Evolutionary conservation across 2,329 filamentous ascomycete species (phyloP), one percentile per base, ranked within the genome.

Genomic region (Colletotrichum liriopes): DNA sequence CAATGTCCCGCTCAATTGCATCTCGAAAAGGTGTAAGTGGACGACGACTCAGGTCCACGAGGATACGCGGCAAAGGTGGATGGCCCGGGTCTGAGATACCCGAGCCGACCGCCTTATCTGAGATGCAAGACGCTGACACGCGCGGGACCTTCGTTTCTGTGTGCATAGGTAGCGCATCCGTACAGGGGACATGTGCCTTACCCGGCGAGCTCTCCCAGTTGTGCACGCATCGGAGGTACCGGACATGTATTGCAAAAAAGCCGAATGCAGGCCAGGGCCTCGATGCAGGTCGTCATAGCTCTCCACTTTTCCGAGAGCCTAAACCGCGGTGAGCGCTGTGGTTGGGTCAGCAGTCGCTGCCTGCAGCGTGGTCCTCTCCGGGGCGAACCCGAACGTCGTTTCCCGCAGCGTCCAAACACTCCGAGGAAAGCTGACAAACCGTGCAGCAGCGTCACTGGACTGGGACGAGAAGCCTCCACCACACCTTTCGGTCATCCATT

Each of bases 241-340:
- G 54, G 52, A 70, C n/a, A 56, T 61, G 59, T 65, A 72, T 49
- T 66, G 59, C 29, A 16, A 14, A 64, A 64, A 60, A 16, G 69
- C 70, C 70, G 70, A 69, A 69, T 72, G 71, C 67, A 55, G 71
- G 47, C 65, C 61, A 60, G 61, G 49, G 60, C 51, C 60, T 37
- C 71, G 62, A 73, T 75, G 71, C 54, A 74, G 74, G 74, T 65
- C 73, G 67, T 74, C 72, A 74, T 74, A 74, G 67, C 62, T 71
- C 58, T 35, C 71, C 72, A 58, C 62, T 62, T 67, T 71, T 67
- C 37, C n/a, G 16, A 32, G 54, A 70, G 70, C 70, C 70, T 72
- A 72, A 72, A 70, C 58, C 47, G 39, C 58, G 39, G 52, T 65
- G 65, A 49, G 70, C 65, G 47, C 60, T 72, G 39, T 70, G 65